Percentiles rank a stretch among this genome's conserved stretches.
These are phyloP conservation scores for Cokeromyces recurvatus DNA, from an alignment of 371 early-diverging fungal genomes.

Conservation along the genomic window DNA sequence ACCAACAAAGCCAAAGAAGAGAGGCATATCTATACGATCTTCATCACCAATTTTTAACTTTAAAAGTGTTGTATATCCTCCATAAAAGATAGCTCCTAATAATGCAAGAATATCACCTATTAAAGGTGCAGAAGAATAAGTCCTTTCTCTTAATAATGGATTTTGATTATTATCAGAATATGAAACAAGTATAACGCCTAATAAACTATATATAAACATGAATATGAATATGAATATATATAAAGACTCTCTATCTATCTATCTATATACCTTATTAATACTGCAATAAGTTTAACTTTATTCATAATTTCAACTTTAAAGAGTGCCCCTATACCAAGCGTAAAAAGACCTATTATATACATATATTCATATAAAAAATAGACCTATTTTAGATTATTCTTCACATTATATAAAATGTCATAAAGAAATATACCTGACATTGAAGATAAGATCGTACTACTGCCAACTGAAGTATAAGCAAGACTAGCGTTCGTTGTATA, in stretches of 20 bases:
- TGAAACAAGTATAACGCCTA: conserved; percentile 51
- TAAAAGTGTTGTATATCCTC: conserved; percentile 68
- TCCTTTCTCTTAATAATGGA: no score
- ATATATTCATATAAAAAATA: no score
- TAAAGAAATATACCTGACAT: conserved; percentile 70
- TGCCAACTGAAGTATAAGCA: conserved; percentile 78
- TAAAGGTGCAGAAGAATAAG: conserved; percentile 31
- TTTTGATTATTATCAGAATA: no score
- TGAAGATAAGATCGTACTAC: conserved; percentile 73
- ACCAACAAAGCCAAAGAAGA: conserved; percentile 80
- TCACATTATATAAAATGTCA: no score
- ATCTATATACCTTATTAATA: conserved; percentile 51
- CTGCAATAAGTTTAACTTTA: conserved; percentile 49
- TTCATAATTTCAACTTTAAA: conserved; percentile 60
- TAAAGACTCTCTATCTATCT: neutral
- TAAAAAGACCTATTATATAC: conserved; percentile 52
- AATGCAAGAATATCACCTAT: conserved; percentile 68
- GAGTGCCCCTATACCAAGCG: conserved; percentile 62
- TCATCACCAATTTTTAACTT: conserved; percentile 66
- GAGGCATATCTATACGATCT: conserved; percentile 58
- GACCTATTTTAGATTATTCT: no score
- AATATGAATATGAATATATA: no score
- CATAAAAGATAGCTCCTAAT: conserved; percentile 69
- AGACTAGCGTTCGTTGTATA: conserved; percentile 73
- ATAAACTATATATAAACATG: no score